Evolutionary conservation across 352 stramenopile species (phyloP), one percentile per base, ranked within the genome.

Genomic region (Globisporangium spinosum): DNA sequence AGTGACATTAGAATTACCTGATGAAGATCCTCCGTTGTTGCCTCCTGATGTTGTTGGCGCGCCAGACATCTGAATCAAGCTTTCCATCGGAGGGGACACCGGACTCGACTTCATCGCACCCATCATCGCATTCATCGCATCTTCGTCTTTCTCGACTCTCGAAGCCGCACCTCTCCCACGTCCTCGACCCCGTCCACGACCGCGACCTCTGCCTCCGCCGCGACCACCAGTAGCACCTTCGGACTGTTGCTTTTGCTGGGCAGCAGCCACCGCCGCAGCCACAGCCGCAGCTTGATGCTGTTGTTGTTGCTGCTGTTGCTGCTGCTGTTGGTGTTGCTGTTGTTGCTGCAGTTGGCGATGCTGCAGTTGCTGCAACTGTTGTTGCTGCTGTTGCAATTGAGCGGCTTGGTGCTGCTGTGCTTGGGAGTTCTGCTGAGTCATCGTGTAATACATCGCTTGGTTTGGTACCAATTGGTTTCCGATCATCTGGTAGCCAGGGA

Each of bases 401-500:
- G 65, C 72, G 51, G 72, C 65, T 27, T 74, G 65, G 22, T 79
- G 73, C 29, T 82, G 70, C 17, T 85, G 78, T 22, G 70, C 65
- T 68, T 87, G 78, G 3, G 62, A 59, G 17, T n/a, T 67, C 51
- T 78, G 75, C 25, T 84, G 81, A 2, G 73, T 58, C 67, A 82
- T 83, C 54, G 71, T 58, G 67, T 90, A 91, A 40, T 89, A 90
- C 22, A 90, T 40, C 17, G 76, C 72, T 53, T 90, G 83, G 35
- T 84, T 77, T 38, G 79, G 78, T 9, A 88, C 62, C 12, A 90
- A 72, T 60, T 90, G 83, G 62, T 89, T 89, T 23, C 77, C 79
- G 0, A 90, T 79, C 22, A 91, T 59, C 64, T 91, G 82, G 45
- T 90, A 91, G 20, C 81, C 79, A 53, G 79, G 71, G 7, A 91